Conservation (phyloP, 2,329 filamentous ascomycete genomes). For the Aspergillus melleus region DNA sequence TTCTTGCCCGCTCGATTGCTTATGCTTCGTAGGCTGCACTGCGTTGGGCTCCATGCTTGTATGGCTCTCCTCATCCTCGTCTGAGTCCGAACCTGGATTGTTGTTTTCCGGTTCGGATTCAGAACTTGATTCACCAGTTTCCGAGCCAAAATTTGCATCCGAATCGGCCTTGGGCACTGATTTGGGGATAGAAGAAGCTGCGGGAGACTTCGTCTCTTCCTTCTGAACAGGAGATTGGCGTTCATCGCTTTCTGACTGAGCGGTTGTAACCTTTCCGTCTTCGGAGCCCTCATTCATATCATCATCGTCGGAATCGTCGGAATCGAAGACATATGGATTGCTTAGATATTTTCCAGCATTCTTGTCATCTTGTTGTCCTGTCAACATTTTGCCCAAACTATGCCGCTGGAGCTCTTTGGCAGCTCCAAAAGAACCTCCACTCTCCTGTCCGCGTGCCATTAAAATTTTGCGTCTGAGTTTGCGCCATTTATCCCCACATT, state of each 20-base stretch:
- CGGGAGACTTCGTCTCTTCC: not conserved
- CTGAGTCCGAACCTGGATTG: not conserved
- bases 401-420: constrained; percentile 4
- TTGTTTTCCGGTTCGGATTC: not conserved
- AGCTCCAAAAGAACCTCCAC: constrained; percentile 28
- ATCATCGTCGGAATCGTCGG: constrained; percentile 1
- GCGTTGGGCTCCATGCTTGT: not conserved
- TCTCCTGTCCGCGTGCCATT: constrained; percentile 19
- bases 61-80: not conserved
- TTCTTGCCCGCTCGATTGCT: not conserved
- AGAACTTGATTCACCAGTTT: not conserved
- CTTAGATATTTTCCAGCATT: not conserved
- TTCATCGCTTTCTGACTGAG: not conserved
- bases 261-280: not conserved
- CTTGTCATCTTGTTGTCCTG: not conserved
- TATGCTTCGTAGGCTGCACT: not conserved
- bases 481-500: constrained; percentile 43
- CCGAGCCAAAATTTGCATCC: not conserved
- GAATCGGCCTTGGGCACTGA: constrained; percentile 2
- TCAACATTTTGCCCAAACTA: not conserved
- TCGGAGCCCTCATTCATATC: not conserved
- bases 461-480: constrained; percentile 29
- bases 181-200: not conserved
- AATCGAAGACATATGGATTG: not conserved
- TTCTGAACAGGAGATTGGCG: not conserved